These are phyloP conservation scores for Umbelopsis sp. DNA, from an alignment of 371 early-diverging fungal species.

Conservation along the genomic window DNA sequence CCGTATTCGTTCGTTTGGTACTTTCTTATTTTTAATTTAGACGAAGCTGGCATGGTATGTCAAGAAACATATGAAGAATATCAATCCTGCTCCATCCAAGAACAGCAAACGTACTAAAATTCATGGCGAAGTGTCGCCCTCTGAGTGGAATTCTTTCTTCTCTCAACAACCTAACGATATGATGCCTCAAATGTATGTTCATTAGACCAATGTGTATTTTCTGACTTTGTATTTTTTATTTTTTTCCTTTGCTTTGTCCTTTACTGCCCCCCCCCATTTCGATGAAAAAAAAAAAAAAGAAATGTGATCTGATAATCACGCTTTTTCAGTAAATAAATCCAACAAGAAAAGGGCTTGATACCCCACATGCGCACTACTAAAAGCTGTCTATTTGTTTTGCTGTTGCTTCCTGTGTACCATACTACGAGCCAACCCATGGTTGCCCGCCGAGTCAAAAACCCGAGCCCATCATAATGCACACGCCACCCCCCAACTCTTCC, in stretches of 20 bases:
- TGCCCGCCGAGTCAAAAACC: no score
- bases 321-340: no score
- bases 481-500: no score
- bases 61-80: conserved; percentile 20
- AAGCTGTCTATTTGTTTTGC: no score
- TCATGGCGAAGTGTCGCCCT: conserved; percentile 5
- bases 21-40: conserved; percentile 11
- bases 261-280: background rate
- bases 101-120: background rate
- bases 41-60: conserved; percentile 21
- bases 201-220: background rate
- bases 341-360: no score
- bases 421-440: no score
- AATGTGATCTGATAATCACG: background rate
- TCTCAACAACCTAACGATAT: background rate
- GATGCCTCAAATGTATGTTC: conserved; percentile 9
- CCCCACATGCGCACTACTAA: no score
- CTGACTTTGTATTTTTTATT: background rate
- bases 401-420: no score
- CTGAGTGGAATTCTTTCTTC: conserved; percentile 6
- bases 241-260: background rate
- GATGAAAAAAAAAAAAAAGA: background rate
- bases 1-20: background rate
- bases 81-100: background rate
- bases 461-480: no score